Conservation (phyloP, 768 basidiomycete species). For the Fomitopsis serialis region DNA sequence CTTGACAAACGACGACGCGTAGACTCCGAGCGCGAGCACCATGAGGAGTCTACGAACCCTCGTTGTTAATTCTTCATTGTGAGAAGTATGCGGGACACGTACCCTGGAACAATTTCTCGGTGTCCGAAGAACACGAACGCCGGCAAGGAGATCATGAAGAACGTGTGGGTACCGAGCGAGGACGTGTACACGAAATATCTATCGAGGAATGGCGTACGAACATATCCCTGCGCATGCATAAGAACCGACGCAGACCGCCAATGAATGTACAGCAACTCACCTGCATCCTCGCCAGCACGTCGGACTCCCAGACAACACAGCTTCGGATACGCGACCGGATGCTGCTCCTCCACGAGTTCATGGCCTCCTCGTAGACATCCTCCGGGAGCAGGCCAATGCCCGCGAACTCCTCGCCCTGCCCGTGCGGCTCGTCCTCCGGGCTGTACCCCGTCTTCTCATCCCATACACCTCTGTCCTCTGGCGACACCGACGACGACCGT, state of each 20-base stretch:
- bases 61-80: constrained; percentile 7
- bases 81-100: constrained; percentile 21
- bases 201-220: constrained; percentile 68
- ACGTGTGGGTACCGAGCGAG: constrained; percentile 79
- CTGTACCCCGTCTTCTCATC: neutral
- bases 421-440: neutral
- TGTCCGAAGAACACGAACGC: constrained; percentile 87
- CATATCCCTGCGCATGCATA: constrained; percentile 33
- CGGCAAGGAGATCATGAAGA: constrained; percentile 90
- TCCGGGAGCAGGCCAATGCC: constrained; percentile 25
- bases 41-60: constrained; percentile 51
- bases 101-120: constrained; percentile 68
- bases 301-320: constrained; percentile 53
- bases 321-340: constrained; percentile 50
- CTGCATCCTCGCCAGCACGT: constrained; percentile 62
- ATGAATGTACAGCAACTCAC: constrained; percentile 24
- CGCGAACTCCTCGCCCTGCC: constrained; percentile 7
- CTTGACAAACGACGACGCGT: constrained; percentile 82
- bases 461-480: neutral
- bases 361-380: constrained; percentile 58
- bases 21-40: constrained; percentile 76
- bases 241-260: neutral
- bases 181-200: constrained; percentile 82
- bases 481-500: constrained; percentile 13
- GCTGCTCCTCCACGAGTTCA: constrained; percentile 62